These are phyloP conservation scores for Abortiporus biennis DNA, from an alignment of 1,284 basidiomycete genomes.

Conservation along the genomic window DNA sequence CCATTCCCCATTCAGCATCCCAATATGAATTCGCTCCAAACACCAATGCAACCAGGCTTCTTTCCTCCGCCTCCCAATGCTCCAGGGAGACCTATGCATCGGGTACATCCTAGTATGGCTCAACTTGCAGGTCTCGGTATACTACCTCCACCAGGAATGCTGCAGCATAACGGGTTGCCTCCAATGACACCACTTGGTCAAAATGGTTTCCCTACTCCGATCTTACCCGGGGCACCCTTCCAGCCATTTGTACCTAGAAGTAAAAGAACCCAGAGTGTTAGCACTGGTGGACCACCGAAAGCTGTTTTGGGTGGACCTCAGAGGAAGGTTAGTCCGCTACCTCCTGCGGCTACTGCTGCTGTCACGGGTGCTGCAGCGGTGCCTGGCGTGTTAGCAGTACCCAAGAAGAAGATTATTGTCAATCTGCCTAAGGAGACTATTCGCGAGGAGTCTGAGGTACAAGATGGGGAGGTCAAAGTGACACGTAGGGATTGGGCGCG, in stretches of 20 bases:
- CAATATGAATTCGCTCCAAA: slow-evolving; percentile 41
- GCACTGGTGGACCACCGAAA: slow-evolving; percentile 72
- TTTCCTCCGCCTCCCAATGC: slow-evolving; percentile 38
- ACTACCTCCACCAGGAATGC: slow-evolving; percentile 43
- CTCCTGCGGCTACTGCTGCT: slow-evolving; percentile 27
- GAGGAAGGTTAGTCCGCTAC: slow-evolving; percentile 65
- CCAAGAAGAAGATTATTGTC: slow-evolving; percentile 67
- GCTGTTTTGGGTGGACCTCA: slow-evolving; percentile 72
- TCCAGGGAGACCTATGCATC: slow-evolving; percentile 44
- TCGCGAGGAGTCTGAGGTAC: slow-evolving; percentile 34
- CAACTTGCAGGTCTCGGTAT: slow-evolving; percentile 54
- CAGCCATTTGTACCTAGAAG: slow-evolving; percentile 50
- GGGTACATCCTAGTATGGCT: slow-evolving; percentile 54
- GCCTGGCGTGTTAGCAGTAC: slow-evolving; percentile 12
- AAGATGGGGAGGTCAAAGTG: slow-evolving; percentile 13
- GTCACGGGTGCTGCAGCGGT: slow-evolving; percentile 20
- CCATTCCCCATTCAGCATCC: slow-evolving; percentile 35
- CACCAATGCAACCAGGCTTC: slow-evolving; percentile 66
- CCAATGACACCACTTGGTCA: slow-evolving; percentile 58
- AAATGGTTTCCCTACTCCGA: slow-evolving; percentile 26
- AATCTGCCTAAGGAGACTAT: slow-evolving; percentile 68
- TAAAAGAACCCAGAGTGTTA: slow-evolving; percentile 60
- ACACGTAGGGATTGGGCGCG: slow-evolving; percentile 59
- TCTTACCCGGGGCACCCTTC: not conserved
- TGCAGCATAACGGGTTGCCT: not conserved